A percentile compares a stretch with the other conserved stretches of the same genome.
Conservation (phyloP, 2,329 filamentous ascomycete species). For the Colletotrichum higginsianum region DNA sequence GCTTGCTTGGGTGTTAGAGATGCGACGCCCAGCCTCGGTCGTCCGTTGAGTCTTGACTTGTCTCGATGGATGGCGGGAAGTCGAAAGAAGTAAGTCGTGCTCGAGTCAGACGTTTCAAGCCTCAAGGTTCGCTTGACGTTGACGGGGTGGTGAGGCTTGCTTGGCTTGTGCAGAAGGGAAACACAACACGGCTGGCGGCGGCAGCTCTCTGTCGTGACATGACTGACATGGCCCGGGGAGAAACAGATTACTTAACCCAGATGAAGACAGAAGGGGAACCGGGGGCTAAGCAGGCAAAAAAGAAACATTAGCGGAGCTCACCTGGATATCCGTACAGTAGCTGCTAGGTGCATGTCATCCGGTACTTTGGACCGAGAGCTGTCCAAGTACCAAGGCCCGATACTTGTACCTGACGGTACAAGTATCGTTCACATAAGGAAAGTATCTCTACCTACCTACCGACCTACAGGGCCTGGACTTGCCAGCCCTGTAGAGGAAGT, state of each 20-base stretch:
- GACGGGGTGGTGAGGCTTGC: background rate
- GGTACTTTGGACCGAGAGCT: background rate
- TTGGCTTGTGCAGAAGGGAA: background rate
- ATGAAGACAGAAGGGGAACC: slow-evolving; percentile 22
- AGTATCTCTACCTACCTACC: slow-evolving; percentile 16
- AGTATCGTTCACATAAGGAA: background rate
- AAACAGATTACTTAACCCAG: slow-evolving; percentile 17
- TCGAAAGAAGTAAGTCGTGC: background rate
- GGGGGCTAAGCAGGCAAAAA: slow-evolving; percentile 13
- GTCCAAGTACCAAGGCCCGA: background rate
- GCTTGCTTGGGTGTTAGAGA: background rate
- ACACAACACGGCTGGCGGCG: background rate
- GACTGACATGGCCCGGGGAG: background rate
- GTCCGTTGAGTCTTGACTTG: background rate
- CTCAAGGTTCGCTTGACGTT: background rate
- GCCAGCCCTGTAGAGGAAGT: slow-evolving; percentile 13
- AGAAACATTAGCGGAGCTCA: slow-evolving; percentile 32
- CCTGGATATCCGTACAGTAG: background rate
- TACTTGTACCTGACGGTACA: background rate
- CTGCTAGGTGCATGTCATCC: too few species aligned
- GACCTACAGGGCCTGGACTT: too few species aligned
- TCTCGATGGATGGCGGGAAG: background rate
- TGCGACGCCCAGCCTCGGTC: background rate
- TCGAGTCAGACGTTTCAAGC: slow-evolving; percentile 1
- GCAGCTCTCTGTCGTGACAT: background rate